Base-by-base conservation (phyloP, 192 early-diverging fungal species). In the Chytriomyces sp. region DNA sequence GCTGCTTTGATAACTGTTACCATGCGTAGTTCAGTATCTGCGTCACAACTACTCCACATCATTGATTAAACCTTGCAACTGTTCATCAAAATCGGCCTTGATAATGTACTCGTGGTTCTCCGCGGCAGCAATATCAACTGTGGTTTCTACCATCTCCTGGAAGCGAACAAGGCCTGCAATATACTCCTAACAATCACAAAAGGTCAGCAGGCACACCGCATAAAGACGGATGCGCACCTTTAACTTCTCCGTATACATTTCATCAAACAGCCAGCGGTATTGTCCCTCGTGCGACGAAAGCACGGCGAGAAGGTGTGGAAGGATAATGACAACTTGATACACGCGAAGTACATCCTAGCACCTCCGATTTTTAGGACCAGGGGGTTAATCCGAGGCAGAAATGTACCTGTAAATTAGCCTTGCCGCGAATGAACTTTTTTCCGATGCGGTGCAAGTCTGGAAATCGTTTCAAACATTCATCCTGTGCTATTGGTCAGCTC, bases 371-470 rank as follows among this genome's bases (percentile, higher is more conserved):
- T 49, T 64, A 39, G 37, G 19, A 68, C 67, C 68, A 69, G 58
- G 19, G n/a, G 78, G 56, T 2, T 49, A 22, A 22, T 49, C 2
- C 44, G 22, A 49, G 2, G 0, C 2, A 49, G 0, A 1, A 49
- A 14, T 49, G 7, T 30, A 70, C 68, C 56, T 70, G 92, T 33
- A 97, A 74, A 0, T 85, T 85, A 2, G 93, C 94, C 30, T 81
- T 86, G 5, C 89, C 88, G 31, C 89, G 84, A 73, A 92, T 89
- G 65, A 99, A 93, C 36, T 90, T 82, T 57, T 93, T 96, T 6
- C 91, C 87, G 36, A 99, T 81, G 3, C 96, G 87, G 73, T 92
- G 90, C 39, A 99, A 81, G 81, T 99, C 96, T 3, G 96, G 96
- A 53, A 95, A 85, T 54, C 52, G 80, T 55, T 92, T 93, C 59